Evolutionary conservation across 768 basidiomycete genomes (phyloP), one percentile per base, ranked within the genome.

Genomic region (Cystobasidium onofrii): DNA sequence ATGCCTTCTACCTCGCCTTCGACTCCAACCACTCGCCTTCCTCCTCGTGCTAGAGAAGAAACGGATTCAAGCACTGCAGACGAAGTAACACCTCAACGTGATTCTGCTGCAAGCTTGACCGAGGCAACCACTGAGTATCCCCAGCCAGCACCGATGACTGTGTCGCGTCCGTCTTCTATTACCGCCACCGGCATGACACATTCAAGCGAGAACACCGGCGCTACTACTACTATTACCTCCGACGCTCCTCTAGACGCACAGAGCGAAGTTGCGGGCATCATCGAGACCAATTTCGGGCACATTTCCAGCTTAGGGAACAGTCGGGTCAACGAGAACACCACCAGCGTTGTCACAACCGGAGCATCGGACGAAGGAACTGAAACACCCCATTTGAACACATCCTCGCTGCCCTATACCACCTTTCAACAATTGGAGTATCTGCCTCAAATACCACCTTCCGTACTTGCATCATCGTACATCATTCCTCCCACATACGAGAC

Each of bases 351-450:
- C 23, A 20, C 29, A 15, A 25, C 57, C 4, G 57, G 13, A 3
- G 57, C 23, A 23, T 7, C 57, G 10, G 57, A 3, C 3, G 17
- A 27, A 31, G 20, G 10, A 23, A 23, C 25, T 2, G 57, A 61
- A 13, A 23, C 46, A 39, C 57, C 10, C 13, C 31, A 61, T 10
- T 23, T 15, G 25, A 61, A 25, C 57, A 27, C 31, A 61, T 25
- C 43, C 3, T 12, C 20, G 44, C 9, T 43, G 12, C 74, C 91
- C 34, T 95, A 93, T 80, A 91, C 90, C 23, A 93, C 91, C 7
- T 94, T 95, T 83, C 92, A 93, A 79, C 92, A 95, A 82, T 83
- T 95, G 18, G 85, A 84, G 9, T 93, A 91, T 78, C 86, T 92
- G 1, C 92, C 92, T 12, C 88, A 85, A 64, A 91, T 95, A 77